phyloP scores from a whole-genome alignment of 805 yeast species.

The Candida sonorensis region DNA sequence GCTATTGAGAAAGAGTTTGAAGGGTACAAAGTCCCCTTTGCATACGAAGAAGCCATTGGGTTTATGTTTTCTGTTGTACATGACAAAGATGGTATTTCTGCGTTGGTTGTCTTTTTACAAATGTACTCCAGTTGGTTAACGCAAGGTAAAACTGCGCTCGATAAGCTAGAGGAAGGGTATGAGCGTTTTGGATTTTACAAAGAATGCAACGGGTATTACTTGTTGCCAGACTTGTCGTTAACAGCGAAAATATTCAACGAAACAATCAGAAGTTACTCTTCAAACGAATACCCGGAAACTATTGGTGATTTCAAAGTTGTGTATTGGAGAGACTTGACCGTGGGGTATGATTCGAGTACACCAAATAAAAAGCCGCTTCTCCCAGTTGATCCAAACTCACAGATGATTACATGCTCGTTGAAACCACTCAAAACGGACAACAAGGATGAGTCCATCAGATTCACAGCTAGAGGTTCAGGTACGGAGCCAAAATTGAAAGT shows the following conservation, averaged over 20 bases:
- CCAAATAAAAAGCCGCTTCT: conserved; percentile 49
- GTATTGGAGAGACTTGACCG: conserved; percentile 78
- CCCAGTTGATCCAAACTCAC: conserved; percentile 67
- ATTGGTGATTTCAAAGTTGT: conserved; percentile 55
- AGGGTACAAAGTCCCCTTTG: conserved; percentile 77
- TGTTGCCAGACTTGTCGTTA: conserved; percentile 44
- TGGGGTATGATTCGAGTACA: conserved; percentile 72
- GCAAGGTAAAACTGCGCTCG: conserved; percentile 33
- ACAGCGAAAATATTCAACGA: conserved; percentile 50
- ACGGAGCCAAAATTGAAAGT: conserved; percentile 94
- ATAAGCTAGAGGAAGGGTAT: conserved; percentile 53
- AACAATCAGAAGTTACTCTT: conserved; percentile 27
- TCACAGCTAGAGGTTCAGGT: conserved; percentile 91
- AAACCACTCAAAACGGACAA: conserved; percentile 14
- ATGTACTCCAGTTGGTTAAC: conserved; percentile 48
- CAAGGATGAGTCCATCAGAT: conserved; percentile 41
- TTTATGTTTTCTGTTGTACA: conserved; percentile 80
- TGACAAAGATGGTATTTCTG: conserved; percentile 91
- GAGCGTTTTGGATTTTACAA: conserved; percentile 71
- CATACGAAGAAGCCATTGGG: conserved; percentile 94
- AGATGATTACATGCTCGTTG: conserved; percentile 76
- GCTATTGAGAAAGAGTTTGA: conserved; percentile 62
- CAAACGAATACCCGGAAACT: conserved; percentile 31
- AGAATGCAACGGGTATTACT: conserved; percentile 83
- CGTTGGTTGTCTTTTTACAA: conserved; percentile 69